These are phyloP conservation scores for Capronia epimyces DNA, from an alignment of 2,329 filamentous ascomycete genomes.

Conservation along the genomic window DNA sequence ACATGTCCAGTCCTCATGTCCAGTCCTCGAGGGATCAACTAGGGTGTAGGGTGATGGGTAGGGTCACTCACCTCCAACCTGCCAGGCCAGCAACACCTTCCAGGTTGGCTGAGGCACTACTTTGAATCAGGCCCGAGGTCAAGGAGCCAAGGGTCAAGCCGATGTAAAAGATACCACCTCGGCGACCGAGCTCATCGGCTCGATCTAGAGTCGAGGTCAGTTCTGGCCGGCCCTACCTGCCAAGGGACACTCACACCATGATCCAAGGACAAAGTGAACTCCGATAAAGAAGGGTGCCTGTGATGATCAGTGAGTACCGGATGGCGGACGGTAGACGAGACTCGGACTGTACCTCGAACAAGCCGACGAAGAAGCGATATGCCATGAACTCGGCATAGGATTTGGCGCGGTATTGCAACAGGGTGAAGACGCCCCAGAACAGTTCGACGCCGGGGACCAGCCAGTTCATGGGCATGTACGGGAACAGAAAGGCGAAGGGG, in stretches of 20 bases:
- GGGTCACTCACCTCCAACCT: slow-evolving; percentile 41
- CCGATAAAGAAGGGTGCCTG: slow-evolving; percentile 38
- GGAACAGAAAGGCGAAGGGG: slow-evolving; percentile 50
- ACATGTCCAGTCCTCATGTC: too few species aligned
- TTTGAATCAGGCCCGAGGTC: slow-evolving; percentile 53
- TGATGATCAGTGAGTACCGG: slow-evolving; percentile 29
- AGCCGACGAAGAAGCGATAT: slow-evolving; percentile 6
- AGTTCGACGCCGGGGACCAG: slow-evolving; percentile 49
- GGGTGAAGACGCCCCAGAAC: slow-evolving; percentile 52
- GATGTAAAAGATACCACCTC: slow-evolving; percentile 35
- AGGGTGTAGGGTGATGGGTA: too few species aligned
- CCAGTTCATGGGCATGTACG: slow-evolving; percentile 45
- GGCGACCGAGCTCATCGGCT: slow-evolving; percentile 33
- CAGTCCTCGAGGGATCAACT: too few species aligned
- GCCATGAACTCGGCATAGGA: slow-evolving; percentile 29
- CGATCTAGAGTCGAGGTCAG: too few species aligned
- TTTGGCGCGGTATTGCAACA: slow-evolving; percentile 48
- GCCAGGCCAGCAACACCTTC: slow-evolving; percentile 46
- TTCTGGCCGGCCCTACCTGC: too few species aligned
- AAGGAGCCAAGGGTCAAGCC: slow-evolving; percentile 39
- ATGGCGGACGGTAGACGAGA: background rate
- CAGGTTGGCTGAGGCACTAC: slow-evolving; percentile 49
- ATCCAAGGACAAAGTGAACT: slow-evolving; percentile 28
- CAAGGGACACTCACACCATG: slow-evolving; percentile 15
- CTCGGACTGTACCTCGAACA: slow-evolving; percentile 27